phyloP scores from a whole-genome alignment of 495 filamentous ascomycete genomes.

The Endocarpon pusillum region DNA sequence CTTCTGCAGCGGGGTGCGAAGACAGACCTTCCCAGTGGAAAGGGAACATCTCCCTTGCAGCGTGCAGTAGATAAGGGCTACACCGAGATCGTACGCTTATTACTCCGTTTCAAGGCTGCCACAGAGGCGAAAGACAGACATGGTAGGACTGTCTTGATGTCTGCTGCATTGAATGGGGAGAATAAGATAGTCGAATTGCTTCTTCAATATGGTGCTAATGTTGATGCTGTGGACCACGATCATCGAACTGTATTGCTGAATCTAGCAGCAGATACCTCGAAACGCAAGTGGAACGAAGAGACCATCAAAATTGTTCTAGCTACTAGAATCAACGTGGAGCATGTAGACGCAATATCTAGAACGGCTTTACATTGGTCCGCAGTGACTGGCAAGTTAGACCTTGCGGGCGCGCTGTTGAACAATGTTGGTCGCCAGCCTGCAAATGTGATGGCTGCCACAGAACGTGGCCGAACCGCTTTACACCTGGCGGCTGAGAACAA shows the following conservation, averaged over 20 bases:
- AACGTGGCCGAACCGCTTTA: slow-evolving; percentile 40
- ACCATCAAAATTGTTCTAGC: slow-evolving; percentile 28
- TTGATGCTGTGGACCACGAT: slow-evolving; percentile 25
- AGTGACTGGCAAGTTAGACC: slow-evolving; percentile 36
- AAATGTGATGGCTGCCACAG: slow-evolving; percentile 33
- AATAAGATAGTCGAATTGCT: slow-evolving; percentile 32
- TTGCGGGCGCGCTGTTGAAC: slow-evolving; percentile 37
- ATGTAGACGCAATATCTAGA: slow-evolving; percentile 30
- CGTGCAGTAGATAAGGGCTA: slow-evolving; percentile 34
- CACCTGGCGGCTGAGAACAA: slow-evolving; percentile 41
- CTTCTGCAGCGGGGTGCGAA: slow-evolving; percentile 28
- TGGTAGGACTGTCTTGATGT: slow-evolving; percentile 39
- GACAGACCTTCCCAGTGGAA: slow-evolving; percentile 23
- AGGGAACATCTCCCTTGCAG: slow-evolving; percentile 25
- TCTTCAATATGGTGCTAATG: slow-evolving; percentile 29
- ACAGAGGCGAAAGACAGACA: slow-evolving; percentile 26
- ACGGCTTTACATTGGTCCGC: slow-evolving; percentile 49
- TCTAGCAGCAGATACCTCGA: slow-evolving; percentile 36
- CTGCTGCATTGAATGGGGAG: slow-evolving; percentile 39
- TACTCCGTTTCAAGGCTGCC: slow-evolving; percentile 27
- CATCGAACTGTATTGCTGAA: slow-evolving; percentile 34
- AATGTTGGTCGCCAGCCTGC: neutral
- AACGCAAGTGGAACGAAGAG: slow-evolving; percentile 30
- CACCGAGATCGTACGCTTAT: slow-evolving; percentile 24
- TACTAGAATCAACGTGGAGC: slow-evolving; percentile 24